Conservation (phyloP, 1,284 basidiomycete genomes). For the Cerrena zonata region DNA sequence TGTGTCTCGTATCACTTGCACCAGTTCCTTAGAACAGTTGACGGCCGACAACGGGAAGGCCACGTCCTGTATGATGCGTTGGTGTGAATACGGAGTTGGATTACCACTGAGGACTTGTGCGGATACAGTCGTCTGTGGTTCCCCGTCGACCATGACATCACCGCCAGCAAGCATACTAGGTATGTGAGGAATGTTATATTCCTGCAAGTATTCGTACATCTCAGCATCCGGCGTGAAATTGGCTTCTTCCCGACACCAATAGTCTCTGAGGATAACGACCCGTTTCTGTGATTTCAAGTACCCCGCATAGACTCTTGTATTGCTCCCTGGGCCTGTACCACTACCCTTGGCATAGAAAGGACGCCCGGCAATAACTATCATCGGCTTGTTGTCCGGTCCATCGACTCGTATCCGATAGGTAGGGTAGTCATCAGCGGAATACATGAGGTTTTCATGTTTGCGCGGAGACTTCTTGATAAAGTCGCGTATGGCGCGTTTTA, state of each 20-base stretch:
- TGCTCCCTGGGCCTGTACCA: background rate
- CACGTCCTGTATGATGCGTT: slow-evolving; percentile 4
- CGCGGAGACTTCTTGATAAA: background rate
- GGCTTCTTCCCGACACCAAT: background rate
- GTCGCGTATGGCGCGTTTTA: background rate
- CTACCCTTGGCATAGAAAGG: background rate
- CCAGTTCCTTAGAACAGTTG: background rate
- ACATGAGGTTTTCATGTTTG: background rate
- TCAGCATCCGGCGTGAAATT: background rate
- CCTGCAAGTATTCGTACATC: background rate
- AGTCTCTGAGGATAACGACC: slow-evolving; percentile 11
- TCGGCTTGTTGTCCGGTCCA: background rate
- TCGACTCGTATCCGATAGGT: background rate
- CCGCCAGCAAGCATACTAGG: background rate
- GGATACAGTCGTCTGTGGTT: background rate
- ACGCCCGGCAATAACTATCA: background rate
- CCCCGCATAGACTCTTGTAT: slow-evolving; percentile 10
- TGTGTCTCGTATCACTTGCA: background rate
- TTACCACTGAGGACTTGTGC: background rate
- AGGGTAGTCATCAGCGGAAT: background rate
- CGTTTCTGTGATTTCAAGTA: slow-evolving; percentile 4
- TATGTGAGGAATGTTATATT: background rate
- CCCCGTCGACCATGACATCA: background rate
- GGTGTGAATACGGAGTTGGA: background rate
- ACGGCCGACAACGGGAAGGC: background rate